Percentiles rank a stretch among this genome's conserved stretches.
phyloP scores from a whole-genome alignment of 2,329 filamentous ascomycete genomes.

The Nemania abortiva region DNA sequence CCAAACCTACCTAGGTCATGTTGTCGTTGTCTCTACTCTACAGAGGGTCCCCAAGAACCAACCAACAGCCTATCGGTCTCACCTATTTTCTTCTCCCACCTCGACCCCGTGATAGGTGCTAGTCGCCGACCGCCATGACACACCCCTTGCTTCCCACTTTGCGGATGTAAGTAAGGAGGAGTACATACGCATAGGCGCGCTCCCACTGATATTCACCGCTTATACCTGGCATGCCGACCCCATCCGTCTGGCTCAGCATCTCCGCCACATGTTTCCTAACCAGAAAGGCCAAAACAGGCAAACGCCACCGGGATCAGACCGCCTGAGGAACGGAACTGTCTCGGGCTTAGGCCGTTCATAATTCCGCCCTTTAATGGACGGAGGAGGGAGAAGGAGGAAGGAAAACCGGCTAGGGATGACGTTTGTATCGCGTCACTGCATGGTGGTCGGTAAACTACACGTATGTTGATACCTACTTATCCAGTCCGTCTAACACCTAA shows the following conservation, averaged over 20 bases:
- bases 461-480: neutral
- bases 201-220: constrained; percentile 31
- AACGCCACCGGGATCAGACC: constrained; percentile 26
- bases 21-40: neutral
- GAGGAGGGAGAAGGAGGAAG: neutral
- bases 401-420: constrained; percentile 9
- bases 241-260: constrained; percentile 3
- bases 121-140: neutral
- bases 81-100: neutral
- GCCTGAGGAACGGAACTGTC: constrained; percentile 16
- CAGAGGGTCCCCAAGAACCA: neutral
- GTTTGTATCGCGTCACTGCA: constrained; percentile 16
- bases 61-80: neutral
- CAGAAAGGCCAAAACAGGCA: constrained; percentile 13
- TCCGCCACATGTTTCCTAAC: constrained; percentile 3
- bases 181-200: neutral
- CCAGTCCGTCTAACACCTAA: neutral
- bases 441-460: neutral
- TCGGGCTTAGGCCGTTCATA: constrained; percentile 12
- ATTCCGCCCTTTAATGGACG: constrained; percentile 5
- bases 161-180: neutral
- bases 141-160: constrained; percentile 13
- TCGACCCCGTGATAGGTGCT: neutral
- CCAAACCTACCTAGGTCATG: constrained; percentile 6
- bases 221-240: neutral